Evolutionary conservation across 2,329 filamentous ascomycete genomes (phyloP).

Genomic region (Fusarium azukiicola): DNA sequence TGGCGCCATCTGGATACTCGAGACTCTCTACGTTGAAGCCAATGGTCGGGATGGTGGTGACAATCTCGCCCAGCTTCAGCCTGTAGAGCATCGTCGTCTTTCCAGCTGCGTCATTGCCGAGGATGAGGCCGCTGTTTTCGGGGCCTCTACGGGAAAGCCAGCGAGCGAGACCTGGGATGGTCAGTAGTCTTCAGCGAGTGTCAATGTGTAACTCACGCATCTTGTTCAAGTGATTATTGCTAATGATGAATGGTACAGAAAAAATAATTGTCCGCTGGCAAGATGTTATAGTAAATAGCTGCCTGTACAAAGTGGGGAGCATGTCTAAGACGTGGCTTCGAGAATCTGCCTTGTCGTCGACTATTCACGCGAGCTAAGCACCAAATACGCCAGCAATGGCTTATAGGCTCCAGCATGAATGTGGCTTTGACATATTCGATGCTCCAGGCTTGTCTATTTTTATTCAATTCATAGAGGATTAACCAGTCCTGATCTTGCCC

Average conservation of each 20-base stretch:
- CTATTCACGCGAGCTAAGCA: constrained; percentile 16
- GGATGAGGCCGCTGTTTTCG: constrained; percentile 45
- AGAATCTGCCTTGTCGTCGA: constrained; percentile 36
- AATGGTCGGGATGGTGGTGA: constrained; percentile 97
- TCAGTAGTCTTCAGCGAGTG: constrained; percentile 10
- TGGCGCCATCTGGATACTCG: constrained; percentile 41
- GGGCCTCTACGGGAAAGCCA: constrained; percentile 48
- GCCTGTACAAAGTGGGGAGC: constrained; percentile 49
- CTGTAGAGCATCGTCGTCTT: constrained; percentile 90
- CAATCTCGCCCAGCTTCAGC: constrained; percentile 94
- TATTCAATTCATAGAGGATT: not conserved
- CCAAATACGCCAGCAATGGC: constrained; percentile 23
- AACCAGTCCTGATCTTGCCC: no score
- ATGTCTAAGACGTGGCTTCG: constrained; percentile 46
- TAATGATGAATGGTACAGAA: no score
- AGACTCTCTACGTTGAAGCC: constrained; percentile 97
- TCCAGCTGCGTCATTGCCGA: constrained; percentile 68
- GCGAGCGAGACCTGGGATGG: constrained; percentile 42
- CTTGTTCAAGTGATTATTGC: not conserved
- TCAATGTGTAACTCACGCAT: constrained; percentile 42
- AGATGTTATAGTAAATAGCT: constrained; percentile 44
- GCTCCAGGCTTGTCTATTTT: not conserved
- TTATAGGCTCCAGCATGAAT: not conserved
- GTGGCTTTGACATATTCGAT: not conserved
- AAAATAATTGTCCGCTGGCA: no score